A percentile compares a stretch with the other conserved stretches of the same genome.
phyloP scores from a whole-genome alignment of 768 basidiomycete species.

The Kwoniella dendrophila region DNA sequence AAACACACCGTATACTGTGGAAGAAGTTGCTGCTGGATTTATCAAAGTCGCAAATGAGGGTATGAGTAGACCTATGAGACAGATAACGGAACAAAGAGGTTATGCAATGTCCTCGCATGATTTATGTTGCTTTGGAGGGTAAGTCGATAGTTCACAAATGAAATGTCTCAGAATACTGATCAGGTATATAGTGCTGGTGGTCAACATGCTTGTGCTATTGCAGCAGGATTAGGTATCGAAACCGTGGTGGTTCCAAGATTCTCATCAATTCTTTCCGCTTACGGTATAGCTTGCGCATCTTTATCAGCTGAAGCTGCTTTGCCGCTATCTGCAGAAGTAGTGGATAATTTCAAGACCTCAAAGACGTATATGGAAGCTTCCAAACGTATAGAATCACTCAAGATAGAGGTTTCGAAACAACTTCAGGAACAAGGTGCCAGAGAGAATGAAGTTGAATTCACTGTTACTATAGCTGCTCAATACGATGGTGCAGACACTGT shows the following conservation, averaged over 20 bases:
- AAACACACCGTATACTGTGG: conserved; percentile 63
- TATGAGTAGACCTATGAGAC: conserved; percentile 63
- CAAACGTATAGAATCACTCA: conserved; percentile 20
- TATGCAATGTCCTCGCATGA: conserved; percentile 36
- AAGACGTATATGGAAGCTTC: conserved; percentile 31
- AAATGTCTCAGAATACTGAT: conserved; percentile 58
- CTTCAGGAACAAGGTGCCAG: conserved; percentile 35
- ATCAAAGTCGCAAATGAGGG: conserved; percentile 96
- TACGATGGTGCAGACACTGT: conserved; percentile 42
- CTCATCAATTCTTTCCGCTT: conserved; percentile 89
- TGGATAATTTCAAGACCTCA: conserved; percentile 22
- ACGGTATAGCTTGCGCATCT: conserved; percentile 89
- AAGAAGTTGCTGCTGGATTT: conserved; percentile 91
- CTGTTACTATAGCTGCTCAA: conserved; percentile 26
- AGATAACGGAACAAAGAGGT: conserved; percentile 36
- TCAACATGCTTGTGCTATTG: conserved; percentile 52
- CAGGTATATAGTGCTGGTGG: conserved; percentile 58
- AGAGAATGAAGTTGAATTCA: conserved; percentile 27
- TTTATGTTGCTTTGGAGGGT: conserved; percentile 69
- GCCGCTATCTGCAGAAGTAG: conserved; percentile 56
- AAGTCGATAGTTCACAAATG: conserved; percentile 55
- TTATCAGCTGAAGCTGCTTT: conserved; percentile 25
- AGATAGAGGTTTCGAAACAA: conserved; percentile 25
- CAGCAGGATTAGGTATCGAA: conserved; percentile 33
- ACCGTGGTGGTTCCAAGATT: conserved; percentile 69